Evolutionary conservation across 2,329 filamentous ascomycete species (phyloP).

Genomic region (Teratosphaeria viscida): DNA sequence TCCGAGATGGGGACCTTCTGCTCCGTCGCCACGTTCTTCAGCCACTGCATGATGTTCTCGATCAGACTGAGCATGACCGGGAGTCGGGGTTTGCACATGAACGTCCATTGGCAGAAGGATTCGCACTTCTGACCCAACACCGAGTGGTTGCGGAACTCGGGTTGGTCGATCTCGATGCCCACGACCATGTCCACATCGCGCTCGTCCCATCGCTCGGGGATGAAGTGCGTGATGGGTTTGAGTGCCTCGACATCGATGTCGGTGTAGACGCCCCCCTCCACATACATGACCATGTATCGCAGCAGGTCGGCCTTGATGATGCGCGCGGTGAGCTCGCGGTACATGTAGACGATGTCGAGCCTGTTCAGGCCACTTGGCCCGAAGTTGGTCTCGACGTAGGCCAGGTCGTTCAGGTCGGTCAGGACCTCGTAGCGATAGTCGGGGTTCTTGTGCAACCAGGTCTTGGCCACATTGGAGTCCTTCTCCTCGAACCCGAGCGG

Average conservation of each 20-base stretch:
- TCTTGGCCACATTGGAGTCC: conserved; percentile 49
- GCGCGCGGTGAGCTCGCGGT: conserved; percentile 48
- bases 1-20: conserved; percentile 51
- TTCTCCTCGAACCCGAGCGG: conserved; percentile 56
- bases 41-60: conserved; percentile 58
- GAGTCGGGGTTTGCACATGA: conserved; percentile 56
- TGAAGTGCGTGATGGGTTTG: conserved; percentile 44
- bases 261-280: conserved; percentile 51
- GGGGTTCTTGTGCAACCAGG: conserved; percentile 58
- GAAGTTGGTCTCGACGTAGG: conserved; percentile 59
- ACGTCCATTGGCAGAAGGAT: conserved; percentile 68
- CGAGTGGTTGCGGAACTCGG: conserved; percentile 51
- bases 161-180: conserved; percentile 61
- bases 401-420: conserved; percentile 57
- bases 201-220: conserved; percentile 53
- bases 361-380: conserved; percentile 55
- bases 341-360: conserved; percentile 54
- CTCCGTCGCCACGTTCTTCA: conserved; percentile 47
- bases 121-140: conserved; percentile 57
- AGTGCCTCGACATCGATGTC: conserved; percentile 51
- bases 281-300: conserved; percentile 58
- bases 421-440: conserved; percentile 57
- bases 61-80: conserved; percentile 59
- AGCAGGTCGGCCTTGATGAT: conserved; percentile 59
- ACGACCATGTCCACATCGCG: conserved; percentile 61